Evolutionary conservation across 768 basidiomycete genomes (phyloP).

Genomic region (Lactarius pseudohatsudake): DNA sequence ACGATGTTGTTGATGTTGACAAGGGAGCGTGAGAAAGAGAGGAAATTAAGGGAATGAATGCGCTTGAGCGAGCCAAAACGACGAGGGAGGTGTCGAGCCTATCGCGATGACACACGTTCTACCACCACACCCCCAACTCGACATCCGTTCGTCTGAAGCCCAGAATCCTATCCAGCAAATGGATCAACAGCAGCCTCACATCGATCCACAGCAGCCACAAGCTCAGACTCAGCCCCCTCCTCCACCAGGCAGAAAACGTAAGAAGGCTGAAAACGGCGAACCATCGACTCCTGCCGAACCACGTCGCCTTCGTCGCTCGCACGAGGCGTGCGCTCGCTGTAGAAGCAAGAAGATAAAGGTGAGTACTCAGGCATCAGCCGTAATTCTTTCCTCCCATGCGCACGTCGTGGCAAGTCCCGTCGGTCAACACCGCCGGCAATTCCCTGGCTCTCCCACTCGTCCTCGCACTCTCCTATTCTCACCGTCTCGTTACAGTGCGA

Average conservation of each 20-base stretch:
- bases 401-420: conserved; percentile 40
- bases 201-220: conserved; percentile 50
- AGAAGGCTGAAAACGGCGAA: conserved; percentile 66
- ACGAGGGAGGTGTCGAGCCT: conserved; percentile 27
- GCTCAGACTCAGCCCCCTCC: conserved; percentile 39
- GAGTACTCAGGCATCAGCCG: conserved; percentile 48
- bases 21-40: conserved; percentile 21
- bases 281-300: conserved; percentile 61
- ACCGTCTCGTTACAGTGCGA: conserved; percentile 61
- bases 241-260: conserved; percentile 45
- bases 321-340: conserved; percentile 91
- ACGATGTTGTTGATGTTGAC: neutral
- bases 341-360: conserved; percentile 97
- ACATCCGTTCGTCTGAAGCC: conserved; percentile 48
- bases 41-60: conserved; percentile 20
- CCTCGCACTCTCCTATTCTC: conserved; percentile 35
- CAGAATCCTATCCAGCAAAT: conserved; percentile 65
- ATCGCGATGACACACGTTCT: conserved; percentile 48
- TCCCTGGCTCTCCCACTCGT: conserved; percentile 56
- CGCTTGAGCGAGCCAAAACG: conserved; percentile 20
- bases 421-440: conserved; percentile 77
- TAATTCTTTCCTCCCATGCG: conserved; percentile 26
- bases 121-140: conserved; percentile 47
- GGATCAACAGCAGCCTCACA: conserved; percentile 46
- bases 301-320: conserved; percentile 79